A percentile compares a stretch with the other conserved stretches of the same genome.
phyloP scores from a whole-genome alignment of 495 filamentous ascomycete species.

The Echria macrotheca region DNA sequence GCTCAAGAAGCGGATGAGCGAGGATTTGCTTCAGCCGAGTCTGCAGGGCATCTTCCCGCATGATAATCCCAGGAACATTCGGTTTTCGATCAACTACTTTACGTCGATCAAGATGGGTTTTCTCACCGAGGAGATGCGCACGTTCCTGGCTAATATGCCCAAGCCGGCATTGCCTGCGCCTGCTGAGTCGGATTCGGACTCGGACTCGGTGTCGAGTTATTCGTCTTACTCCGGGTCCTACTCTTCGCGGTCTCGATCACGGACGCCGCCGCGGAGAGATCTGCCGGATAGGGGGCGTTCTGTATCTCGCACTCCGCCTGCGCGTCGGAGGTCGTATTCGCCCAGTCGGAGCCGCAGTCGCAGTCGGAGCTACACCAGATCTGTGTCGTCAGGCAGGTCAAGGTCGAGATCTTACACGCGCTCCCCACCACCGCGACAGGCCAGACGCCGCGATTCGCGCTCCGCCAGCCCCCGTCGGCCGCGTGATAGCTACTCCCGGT shows the following conservation, averaged over 20 bases:
- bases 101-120: slow-evolving; percentile 93
- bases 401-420: slow-evolving; percentile 24
- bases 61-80: slow-evolving; percentile 80
- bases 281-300: slow-evolving; percentile 18
- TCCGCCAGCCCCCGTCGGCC: slow-evolving; percentile 28
- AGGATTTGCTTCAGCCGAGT: slow-evolving; percentile 70
- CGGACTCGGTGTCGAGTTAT: slow-evolving; percentile 60
- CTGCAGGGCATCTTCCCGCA: slow-evolving; percentile 85
- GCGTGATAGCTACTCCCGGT: slow-evolving; percentile 19
- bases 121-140: slow-evolving; percentile 92
- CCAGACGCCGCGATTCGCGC: slow-evolving; percentile 21
- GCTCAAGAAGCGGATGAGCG: slow-evolving; percentile 67
- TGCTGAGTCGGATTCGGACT: slow-evolving; percentile 48
- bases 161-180: slow-evolving; percentile 68
- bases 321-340: slow-evolving; percentile 33
- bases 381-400: slow-evolving; percentile 30
- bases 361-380: slow-evolving; percentile 33
- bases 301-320: slow-evolving; percentile 36
- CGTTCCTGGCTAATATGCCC: slow-evolving; percentile 77
- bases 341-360: slow-evolving; percentile 19
- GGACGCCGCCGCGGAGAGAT: slow-evolving; percentile 32
- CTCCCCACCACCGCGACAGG: slow-evolving; percentile 28
- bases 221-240: slow-evolving; percentile 56
- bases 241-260: slow-evolving; percentile 40
- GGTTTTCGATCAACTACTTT: slow-evolving; percentile 99